Evolutionary conservation across 257 asterid species (phyloP).

Genomic region (Cinchona pubescens): DNA sequence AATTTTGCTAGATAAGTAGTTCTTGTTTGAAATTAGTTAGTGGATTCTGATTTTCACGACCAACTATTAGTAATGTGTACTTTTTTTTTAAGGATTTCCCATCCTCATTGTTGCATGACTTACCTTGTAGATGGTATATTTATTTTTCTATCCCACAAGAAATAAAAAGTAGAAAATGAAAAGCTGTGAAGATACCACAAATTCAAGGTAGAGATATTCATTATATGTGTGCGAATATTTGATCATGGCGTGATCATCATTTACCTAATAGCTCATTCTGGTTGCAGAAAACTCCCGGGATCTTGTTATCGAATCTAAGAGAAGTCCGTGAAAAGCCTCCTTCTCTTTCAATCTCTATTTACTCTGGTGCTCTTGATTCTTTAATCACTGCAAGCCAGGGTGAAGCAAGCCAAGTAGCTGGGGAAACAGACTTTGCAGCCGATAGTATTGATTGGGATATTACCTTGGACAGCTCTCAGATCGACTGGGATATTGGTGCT

Average conservation of each 20-base stretch:
- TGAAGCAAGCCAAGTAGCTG: slow-evolving; percentile 33
- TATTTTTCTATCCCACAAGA: background rate
- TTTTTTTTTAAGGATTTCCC: background rate
- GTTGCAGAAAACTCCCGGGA: slow-evolving; percentile 56
- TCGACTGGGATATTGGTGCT: slow-evolving; percentile 90
- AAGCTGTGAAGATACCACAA: background rate
- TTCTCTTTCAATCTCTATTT: slow-evolving; percentile 51
- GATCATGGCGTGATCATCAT: slow-evolving; percentile 8
- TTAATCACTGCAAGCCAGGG: slow-evolving; percentile 29
- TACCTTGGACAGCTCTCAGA: slow-evolving; percentile 71
- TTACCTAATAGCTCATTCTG: slow-evolving; percentile 11
- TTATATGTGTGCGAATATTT: background rate
- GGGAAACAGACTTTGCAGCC: slow-evolving; percentile 34
- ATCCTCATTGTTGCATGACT: background rate
- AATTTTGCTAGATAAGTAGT: slow-evolving; percentile 49
- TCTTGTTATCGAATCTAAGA: slow-evolving; percentile 54
- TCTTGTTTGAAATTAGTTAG: slow-evolving; percentile 7
- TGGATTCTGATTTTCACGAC: background rate
- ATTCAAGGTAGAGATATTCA: background rate
- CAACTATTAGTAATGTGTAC: background rate
- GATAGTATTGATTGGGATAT: slow-evolving; percentile 88
- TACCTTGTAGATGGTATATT: background rate
- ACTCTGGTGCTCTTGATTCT: slow-evolving; percentile 48
- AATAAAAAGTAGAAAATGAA: background rate
- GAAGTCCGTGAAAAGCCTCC: slow-evolving; percentile 64